Base-by-base conservation (phyloP, 441 rosid species). In the Capsella rubella region DNA sequence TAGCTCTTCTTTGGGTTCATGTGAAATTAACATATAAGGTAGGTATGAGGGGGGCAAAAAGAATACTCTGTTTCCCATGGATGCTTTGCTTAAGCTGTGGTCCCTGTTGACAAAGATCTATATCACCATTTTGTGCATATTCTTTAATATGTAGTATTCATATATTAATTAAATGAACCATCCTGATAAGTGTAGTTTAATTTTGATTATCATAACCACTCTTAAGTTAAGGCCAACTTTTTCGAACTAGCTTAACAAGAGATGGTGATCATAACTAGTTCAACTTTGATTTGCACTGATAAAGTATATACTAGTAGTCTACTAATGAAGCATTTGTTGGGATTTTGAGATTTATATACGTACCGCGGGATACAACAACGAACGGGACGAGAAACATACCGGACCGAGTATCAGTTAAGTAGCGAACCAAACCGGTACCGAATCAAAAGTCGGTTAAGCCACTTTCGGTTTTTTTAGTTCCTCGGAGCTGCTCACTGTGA, bases 1-100 rank as follows among this genome's bases (percentile, higher is more conserved):
- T 78, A 60, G 58, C 69, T 46, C 59, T 72, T 78, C 16, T 46
- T 66, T 29, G 66, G 61, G 25, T 67, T 54, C 61, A 78, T 73
- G 61, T 67, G 54, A n/a, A 27, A 54, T 31, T 47, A 78, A 78
- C 66, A 61, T 47, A 54, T 61, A 67, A 54, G 42, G 46, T 60
- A 72, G 27, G 25, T 21, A 21, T 21, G 25, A 21, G 56, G 15
- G n/a, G 11, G 52, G 59, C 55, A 66, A 51, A 77, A 45, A 27
- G 31, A 69, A 45, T 43, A 18, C 31, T 9, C 42, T 14, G n/a
- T 40, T 47, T 39, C 32, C 40, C 3, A 72, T 63, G 37, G 76
- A 74, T 74, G 53, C 61, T 57, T 74, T 49, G 29, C 59, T 42
- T 42, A 52, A 5, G 51, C 27, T 67, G 64, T 60, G 69, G 74